These are phyloP conservation scores for Drechslera avenae DNA, from an alignment of 2,329 filamentous ascomycete species.

Conservation along the genomic window DNA sequence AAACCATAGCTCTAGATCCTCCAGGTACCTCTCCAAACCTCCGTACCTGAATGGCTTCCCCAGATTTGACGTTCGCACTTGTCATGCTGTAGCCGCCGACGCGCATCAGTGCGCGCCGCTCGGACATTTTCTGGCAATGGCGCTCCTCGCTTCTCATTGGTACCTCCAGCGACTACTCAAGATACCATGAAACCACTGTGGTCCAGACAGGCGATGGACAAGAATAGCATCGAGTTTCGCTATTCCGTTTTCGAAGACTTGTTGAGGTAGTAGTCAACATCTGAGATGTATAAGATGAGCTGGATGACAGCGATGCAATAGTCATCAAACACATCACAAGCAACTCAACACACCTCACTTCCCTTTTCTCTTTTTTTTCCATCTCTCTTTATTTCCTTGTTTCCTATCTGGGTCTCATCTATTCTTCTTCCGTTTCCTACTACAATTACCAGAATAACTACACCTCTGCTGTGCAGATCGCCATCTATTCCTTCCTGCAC, in stretches of 20 bases:
- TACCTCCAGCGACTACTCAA: constrained; percentile 46
- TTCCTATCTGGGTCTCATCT: constrained; percentile 36
- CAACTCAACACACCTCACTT: constrained; percentile 42
- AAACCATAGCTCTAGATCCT: constrained; percentile 29
- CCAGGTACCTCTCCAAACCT: constrained; percentile 21
- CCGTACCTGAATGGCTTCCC: constrained; percentile 35
- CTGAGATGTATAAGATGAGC: constrained; percentile 37
- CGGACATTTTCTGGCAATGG: constrained; percentile 43
- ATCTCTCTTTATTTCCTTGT: constrained; percentile 45
- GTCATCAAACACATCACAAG: constrained; percentile 44
- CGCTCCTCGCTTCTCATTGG: constrained; percentile 42
- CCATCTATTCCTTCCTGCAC: constrained; percentile 37
- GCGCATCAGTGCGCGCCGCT: constrained; percentile 43
- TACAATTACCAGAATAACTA: constrained; percentile 25
- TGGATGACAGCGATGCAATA: constrained; percentile 18
- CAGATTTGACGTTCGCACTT: constrained; percentile 31
- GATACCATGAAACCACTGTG: constrained; percentile 43
- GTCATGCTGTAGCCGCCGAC: constrained; percentile 44
- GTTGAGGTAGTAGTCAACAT: constrained; percentile 22
- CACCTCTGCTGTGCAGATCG: constrained; percentile 47
- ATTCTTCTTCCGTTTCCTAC: constrained; percentile 13
- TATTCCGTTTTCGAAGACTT: constrained; percentile 27
- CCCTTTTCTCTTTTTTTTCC: constrained; percentile 43
- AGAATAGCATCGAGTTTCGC: constrained; percentile 42
- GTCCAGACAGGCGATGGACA: constrained; percentile 36